Percentiles rank a stretch among this genome's conserved stretches.
These are phyloP conservation scores for Diplodia seriata DNA, from an alignment of 2,329 filamentous ascomycete genomes.

Conservation along the genomic window DNA sequence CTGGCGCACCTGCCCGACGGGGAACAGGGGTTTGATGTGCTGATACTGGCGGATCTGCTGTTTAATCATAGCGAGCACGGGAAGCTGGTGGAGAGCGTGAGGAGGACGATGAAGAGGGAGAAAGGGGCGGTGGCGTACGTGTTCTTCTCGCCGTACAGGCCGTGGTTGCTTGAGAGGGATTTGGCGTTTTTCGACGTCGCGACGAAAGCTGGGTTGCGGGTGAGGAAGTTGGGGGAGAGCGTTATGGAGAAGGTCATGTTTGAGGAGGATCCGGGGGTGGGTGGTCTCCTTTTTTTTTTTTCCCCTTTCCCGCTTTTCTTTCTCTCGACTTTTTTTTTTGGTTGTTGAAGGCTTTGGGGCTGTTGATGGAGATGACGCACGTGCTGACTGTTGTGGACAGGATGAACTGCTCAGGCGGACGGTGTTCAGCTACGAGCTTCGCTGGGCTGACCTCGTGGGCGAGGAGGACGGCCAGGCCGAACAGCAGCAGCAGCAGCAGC, in stretches of 20 bases:
- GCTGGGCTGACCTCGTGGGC: conserved; percentile 59
- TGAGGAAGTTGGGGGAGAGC: conserved; percentile 81
- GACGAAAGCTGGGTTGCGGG: conserved; percentile 66
- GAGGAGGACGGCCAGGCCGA: not conserved
- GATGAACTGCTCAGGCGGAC: conserved; percentile 82
- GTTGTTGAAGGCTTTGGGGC: not conserved
- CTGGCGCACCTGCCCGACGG: conserved; percentile 59
- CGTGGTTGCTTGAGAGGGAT: conserved; percentile 87
- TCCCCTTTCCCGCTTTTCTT: not conserved
- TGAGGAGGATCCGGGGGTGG: conserved; percentile 79
- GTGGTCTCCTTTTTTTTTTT: conserved; percentile 38
- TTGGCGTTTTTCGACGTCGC: conserved; percentile 85
- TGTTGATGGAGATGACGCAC: not conserved
- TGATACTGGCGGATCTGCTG: conserved; percentile 86
- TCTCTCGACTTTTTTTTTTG: not conserved
- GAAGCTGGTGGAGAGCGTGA: conserved; percentile 76
- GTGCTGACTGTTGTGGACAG: conserved; percentile 43
- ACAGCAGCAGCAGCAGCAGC: not conserved
- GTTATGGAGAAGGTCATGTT: conserved; percentile 88
- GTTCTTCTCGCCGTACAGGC: conserved; percentile 93
- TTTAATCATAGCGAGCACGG: conserved; percentile 90
- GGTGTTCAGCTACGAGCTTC: conserved; percentile 78
- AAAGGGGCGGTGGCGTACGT: conserved; percentile 73
- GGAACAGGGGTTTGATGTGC: conserved; percentile 69
- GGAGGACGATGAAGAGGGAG: conserved; percentile 66